Evolutionary conservation across 2,329 filamentous ascomycete genomes (phyloP).

Genomic region (Colletotrichum paranaense): DNA sequence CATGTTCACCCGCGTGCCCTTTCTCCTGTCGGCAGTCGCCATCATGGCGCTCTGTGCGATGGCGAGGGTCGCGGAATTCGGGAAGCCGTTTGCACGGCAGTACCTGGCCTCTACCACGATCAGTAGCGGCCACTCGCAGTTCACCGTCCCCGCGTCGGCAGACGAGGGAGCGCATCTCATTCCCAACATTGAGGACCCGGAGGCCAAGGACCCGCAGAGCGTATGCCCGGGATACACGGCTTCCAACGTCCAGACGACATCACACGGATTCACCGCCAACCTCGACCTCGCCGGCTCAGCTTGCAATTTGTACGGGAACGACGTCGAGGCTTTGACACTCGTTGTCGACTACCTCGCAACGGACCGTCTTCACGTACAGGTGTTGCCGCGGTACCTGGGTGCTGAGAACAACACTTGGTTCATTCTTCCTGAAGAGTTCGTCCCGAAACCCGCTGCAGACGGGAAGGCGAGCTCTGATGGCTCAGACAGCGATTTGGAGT

Average conservation of each 20-base stretch:
- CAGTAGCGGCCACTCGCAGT: background rate
- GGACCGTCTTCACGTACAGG: conserved; percentile 77
- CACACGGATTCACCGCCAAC: conserved; percentile 73
- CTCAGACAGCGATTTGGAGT: conserved; percentile 61
- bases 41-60: conserved; percentile 26
- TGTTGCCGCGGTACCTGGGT: conserved; percentile 73
- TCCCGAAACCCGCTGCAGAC: conserved; percentile 62
- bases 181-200: conserved; percentile 27
- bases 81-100: background rate
- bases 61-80: conserved; percentile 6
- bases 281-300: conserved; percentile 75
- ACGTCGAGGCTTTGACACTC: conserved; percentile 74
- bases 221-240: conserved; percentile 78
- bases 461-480: conserved; percentile 37
- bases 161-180: conserved; percentile 23
- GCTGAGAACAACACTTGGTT: conserved; percentile 74
- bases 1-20: background rate
- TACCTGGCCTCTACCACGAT: conserved; percentile 2
- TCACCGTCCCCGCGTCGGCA: conserved; percentile 19
- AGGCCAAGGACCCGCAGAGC: conserved; percentile 22
- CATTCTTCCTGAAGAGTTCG: conserved; percentile 70
- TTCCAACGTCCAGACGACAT: conserved; percentile 64
- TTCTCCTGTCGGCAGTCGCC: conserved; percentile 13
- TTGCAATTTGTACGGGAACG: conserved; percentile 84
- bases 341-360: conserved; percentile 75